Evolutionary conservation across 805 yeast species (phyloP), one percentile per base, ranked within the genome.

Genomic region (Danielia oregonensis): DNA sequence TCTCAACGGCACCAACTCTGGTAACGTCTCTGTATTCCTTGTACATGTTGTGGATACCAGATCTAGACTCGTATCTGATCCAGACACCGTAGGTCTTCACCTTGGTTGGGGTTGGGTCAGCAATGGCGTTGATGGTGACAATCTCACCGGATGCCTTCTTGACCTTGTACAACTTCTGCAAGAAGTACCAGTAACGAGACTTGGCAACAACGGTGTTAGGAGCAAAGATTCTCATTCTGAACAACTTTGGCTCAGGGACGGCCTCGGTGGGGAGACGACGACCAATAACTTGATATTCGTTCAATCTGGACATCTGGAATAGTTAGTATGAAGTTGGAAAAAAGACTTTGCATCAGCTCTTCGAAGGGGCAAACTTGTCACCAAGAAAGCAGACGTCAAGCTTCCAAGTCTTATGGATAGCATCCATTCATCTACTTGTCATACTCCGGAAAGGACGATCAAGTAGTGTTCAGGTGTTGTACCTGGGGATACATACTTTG

Each of bases 21-120:
- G 96, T 76, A 61, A 91, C 95, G 63, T 91, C 98, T 77, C 98
- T 88, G 93, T 87, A 86, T 80, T 93, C 99, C 82, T 93, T 93
- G 96, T 93, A 93, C 97, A 93, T 93, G 94, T 93, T 93, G 95
- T 93, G 98, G 65, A 96, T 89, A 79, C 99, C 99, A 57, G 98
- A 93, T 85, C 99, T 94, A 55, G 99, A 93, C 71, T 93, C 98
- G 86, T 93, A 93, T 81, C 98, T 89, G 72, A 93, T 85, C 99
- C 99, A 93, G 78, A 93, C 72, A 79, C 97, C 98, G 70, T 89
- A 93, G 86, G 89, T 93, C 89, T 93, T 93, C 67, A 93, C 97
- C 81, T 86, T 89, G 76, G 96, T 86, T 75, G 98, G 97, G 79
- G 79, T 86, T 68, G 88, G 76, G 79, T 93, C 99, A 67, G 82